Evolutionary conservation across 2,329 filamentous ascomycete species (phyloP).

Genomic region (Fusarium sp.): DNA sequence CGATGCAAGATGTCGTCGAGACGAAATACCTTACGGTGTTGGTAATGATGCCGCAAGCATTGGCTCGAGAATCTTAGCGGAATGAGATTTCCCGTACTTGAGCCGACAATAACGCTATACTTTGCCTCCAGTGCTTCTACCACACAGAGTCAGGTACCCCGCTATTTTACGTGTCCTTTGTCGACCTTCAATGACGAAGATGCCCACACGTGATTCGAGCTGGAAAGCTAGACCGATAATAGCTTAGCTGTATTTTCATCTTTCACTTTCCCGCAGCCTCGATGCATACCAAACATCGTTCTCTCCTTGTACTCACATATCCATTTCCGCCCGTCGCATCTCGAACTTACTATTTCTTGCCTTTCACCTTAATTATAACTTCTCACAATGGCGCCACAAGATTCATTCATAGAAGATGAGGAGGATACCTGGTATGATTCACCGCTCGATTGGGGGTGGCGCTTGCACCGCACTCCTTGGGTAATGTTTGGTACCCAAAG

Average conservation of each 20-base stretch:
- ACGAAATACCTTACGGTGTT: slow-evolving; percentile 45
- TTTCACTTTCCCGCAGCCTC: slow-evolving; percentile 46
- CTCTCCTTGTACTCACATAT: slow-evolving; percentile 40
- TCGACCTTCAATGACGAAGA: slow-evolving; percentile 6
- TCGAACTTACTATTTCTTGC: slow-evolving; percentile 32
- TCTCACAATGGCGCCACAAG: slow-evolving; percentile 71
- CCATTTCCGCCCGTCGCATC: slow-evolving; percentile 34
- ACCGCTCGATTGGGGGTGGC: slow-evolving; percentile 9
- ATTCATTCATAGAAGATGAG: slow-evolving; percentile 77
- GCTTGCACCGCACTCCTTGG: slow-evolving; percentile 31
- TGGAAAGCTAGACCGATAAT: slow-evolving; percentile 22
- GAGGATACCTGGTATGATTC: slow-evolving; percentile 72
- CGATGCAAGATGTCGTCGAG: slow-evolving; percentile 43
- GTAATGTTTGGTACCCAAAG: slow-evolving; percentile 36
- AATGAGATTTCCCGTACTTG: slow-evolving; percentile 43
- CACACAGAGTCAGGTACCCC: slow-evolving; percentile 15
- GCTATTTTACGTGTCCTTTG: slow-evolving; percentile 8
- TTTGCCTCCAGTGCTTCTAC: not conserved
- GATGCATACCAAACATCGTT: slow-evolving; percentile 43
- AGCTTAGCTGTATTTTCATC: slow-evolving; percentile 42
- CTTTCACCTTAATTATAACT: slow-evolving; percentile 36
- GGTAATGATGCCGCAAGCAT: slow-evolving; percentile 47
- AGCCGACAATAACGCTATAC: slow-evolving; percentile 44
- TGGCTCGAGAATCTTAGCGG: slow-evolving; percentile 41
- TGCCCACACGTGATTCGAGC: slow-evolving; percentile 37